phyloP scores from a whole-genome alignment of 768 basidiomycete genomes.

The Mycena galopus region DNA sequence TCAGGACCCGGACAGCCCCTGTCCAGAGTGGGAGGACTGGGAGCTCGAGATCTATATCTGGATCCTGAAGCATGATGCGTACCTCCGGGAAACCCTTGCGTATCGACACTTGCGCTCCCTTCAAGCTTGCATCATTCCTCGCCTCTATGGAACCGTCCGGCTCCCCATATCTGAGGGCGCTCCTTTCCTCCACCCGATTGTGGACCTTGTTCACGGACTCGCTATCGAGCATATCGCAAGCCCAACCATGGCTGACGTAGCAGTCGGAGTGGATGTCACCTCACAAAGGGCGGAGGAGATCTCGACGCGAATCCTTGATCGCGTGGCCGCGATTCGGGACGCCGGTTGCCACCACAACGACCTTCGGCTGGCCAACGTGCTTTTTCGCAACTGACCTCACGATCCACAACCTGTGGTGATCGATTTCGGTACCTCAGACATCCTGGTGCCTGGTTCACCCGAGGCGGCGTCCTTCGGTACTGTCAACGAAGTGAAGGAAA shows the following conservation, averaged over 20 bases:
- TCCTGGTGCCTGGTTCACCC: neutral
- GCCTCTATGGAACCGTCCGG: neutral
- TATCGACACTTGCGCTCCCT: constrained; percentile 6
- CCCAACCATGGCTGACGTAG: neutral
- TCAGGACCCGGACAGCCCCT: neutral
- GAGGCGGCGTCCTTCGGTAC: neutral
- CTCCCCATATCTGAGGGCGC: neutral
- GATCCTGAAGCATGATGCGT: neutral
- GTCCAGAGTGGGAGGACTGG: neutral
- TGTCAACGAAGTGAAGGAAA: neutral
- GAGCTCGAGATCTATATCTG: constrained; percentile 1
- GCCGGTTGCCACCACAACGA: constrained; percentile 4
- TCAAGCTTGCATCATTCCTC: neutral
- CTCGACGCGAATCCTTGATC: neutral
- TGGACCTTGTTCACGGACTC: constrained; percentile 4
- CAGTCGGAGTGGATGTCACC: constrained; percentile 1
- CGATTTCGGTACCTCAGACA: neutral
- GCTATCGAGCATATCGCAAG: constrained; percentile 5
- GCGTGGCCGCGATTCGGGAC: neutral
- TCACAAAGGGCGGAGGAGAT: neutral
- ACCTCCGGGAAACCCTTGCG: neutral
- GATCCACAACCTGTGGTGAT: constrained; percentile 3
- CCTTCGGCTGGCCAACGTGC: neutral
- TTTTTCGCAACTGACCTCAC: neutral
- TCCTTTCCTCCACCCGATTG: constrained; percentile 7